Evolutionary conservation across 345 rosid species (phyloP).

Genomic region (Salix suchowensis): DNA sequence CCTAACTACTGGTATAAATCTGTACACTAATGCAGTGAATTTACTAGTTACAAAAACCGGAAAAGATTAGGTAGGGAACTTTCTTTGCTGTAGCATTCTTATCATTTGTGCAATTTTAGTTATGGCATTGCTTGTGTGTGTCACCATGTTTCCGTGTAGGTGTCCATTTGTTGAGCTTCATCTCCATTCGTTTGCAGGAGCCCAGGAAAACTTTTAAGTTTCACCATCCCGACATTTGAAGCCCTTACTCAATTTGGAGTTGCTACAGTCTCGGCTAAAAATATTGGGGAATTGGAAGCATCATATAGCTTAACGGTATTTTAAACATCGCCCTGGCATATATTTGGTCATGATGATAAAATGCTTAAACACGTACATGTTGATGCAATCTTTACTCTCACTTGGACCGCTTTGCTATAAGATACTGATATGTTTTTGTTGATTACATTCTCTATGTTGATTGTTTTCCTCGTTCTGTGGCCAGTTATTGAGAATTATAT

Average conservation of each 20-base stretch:
- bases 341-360: neutral
- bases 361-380: neutral
- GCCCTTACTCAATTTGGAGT: constrained; percentile 85
- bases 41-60: neutral
- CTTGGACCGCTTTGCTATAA: neutral
- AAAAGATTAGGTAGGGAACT: neutral
- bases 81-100: neutral
- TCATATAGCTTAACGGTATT: constrained; percentile 87
- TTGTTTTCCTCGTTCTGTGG: neutral
- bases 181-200: constrained; percentile 46
- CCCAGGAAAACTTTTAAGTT: constrained; percentile 72
- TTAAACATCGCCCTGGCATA: neutral
- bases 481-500: neutral
- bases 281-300: constrained; percentile 85
- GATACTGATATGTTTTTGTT: neutral
- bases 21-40: neutral
- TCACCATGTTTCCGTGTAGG: no score
- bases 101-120: neutral
- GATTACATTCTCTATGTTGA: neutral
- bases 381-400: neutral
- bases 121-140: neutral
- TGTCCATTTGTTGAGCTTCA: neutral
- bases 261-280: constrained; percentile 63
- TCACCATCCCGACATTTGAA: constrained; percentile 76
- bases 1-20: neutral